phyloP scores from a whole-genome alignment of 306 rosid species.

The Myrica gale region DNA sequence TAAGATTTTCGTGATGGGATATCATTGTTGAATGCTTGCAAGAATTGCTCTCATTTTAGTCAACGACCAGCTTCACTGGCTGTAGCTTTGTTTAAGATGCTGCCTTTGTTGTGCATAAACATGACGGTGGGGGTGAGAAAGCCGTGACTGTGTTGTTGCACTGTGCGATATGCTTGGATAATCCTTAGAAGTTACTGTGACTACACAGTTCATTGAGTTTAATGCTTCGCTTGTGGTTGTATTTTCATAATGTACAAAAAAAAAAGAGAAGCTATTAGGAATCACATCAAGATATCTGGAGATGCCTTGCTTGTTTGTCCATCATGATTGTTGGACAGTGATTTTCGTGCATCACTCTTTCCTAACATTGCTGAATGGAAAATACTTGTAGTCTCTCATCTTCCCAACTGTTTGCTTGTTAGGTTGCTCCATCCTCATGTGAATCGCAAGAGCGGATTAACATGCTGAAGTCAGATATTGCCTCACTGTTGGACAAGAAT shows the following conservation, averaged over 20 bases:
- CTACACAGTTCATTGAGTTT: background rate
- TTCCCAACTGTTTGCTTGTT: conserved; percentile 9
- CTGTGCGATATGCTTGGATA: background rate
- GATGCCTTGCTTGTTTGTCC: background rate
- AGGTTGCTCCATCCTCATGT: conserved; percentile 58
- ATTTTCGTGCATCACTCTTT: background rate
- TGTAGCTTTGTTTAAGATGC: background rate
- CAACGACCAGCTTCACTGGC: background rate
- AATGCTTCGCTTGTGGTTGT: background rate
- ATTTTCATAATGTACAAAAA: background rate
- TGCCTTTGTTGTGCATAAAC: background rate
- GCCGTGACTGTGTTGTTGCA: background rate
- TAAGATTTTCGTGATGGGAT: background rate
- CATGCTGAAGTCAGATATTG: conserved; percentile 62
- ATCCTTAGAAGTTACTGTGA: background rate
- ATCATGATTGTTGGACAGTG: background rate
- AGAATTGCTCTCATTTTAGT: background rate
- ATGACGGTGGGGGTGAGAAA: background rate
- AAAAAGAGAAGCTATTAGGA: background rate
- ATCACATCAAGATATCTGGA: background rate
- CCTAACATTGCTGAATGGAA: no score
- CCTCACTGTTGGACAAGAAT: conserved; percentile 53
- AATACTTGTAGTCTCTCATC: no score
- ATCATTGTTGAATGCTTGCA: background rate
- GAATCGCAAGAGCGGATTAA: conserved; percentile 67